These are phyloP conservation scores for Cyberlindnera galapagoensis DNA, from an alignment of 805 yeast genomes.

Conservation along the genomic window DNA sequence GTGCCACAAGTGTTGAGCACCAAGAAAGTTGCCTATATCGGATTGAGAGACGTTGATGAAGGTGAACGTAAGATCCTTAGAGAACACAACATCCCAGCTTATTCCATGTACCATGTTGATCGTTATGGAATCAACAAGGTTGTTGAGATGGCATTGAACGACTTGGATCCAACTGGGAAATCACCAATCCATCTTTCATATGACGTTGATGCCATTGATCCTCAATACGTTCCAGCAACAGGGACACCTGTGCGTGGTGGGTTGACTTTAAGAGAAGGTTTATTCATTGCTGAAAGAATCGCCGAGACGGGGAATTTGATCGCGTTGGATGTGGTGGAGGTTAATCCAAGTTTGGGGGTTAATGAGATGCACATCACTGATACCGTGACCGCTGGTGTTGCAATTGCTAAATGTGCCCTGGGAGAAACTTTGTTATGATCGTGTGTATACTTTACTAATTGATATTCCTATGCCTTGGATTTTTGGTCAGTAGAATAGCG, in stretches of 20 bases:
- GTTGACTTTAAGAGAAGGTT: slow-evolving; percentile 86
- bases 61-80: slow-evolving; percentile 74
- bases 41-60: slow-evolving; percentile 86
- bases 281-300: slow-evolving; percentile 84
- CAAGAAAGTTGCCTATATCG: slow-evolving; percentile 80
- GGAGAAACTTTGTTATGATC: slow-evolving; percentile 70
- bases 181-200: slow-evolving; percentile 83
- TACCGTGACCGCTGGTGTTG: slow-evolving; percentile 85
- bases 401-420: slow-evolving; percentile 87
- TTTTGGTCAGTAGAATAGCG: background rate
- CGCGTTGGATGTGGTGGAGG: slow-evolving; percentile 89
- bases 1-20: slow-evolving; percentile 62
- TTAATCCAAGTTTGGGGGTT: slow-evolving; percentile 84
- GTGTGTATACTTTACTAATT: background rate
- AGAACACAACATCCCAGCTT: slow-evolving; percentile 73
- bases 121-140: slow-evolving; percentile 89
- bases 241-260: slow-evolving; percentile 99
- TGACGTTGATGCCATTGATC: slow-evolving; percentile 97
- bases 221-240: slow-evolving; percentile 89
- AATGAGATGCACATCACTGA: slow-evolving; percentile 69
- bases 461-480: background rate
- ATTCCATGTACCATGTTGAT: slow-evolving; percentile 93
- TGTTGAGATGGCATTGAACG: slow-evolving; percentile 81
- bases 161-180: slow-evolving; percentile 63
- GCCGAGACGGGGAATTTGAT: slow-evolving; percentile 86